Base-by-base conservation (phyloP, 1,139 yeast species). In the Nematodospora anomalae region DNA sequence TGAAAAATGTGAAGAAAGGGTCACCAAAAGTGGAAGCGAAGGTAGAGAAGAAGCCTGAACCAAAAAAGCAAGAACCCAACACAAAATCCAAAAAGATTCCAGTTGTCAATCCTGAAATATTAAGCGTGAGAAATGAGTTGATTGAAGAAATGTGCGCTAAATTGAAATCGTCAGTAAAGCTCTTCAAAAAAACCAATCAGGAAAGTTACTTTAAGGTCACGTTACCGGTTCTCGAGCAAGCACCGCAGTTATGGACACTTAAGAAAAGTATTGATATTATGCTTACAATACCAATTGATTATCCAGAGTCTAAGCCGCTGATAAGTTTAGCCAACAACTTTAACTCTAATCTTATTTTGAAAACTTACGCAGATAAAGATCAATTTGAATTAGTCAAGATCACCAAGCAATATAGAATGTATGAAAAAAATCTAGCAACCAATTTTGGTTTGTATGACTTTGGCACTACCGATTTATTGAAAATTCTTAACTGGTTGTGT, bases 401-500 rank as follows among this genome's bases (percentile, higher is more conserved):
- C 10, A 45, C 51, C 6, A 47, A 51, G 21, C 42, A 50, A 18
- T 51, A 51, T 28, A 51, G 47, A 36, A 44, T 35, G 20, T 42
- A 49, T 16, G 71, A 64, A 38, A 44, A 40, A 32, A 59, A 57
- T 28, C 45, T 66, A 16, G 40, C 45, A 2, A 22, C 40, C 7
- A 60, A 64, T 40, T 52, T 60, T 15, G 43, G 44, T 20, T 32
- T 30, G 5, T 49, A 43, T 28, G 38, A 43, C 8, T 54, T 55
- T 40, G 46, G 43, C 1, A 35, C 49, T 7, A 32, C 43, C 4
- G 53, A 44, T 39, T 45, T 65, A 15, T 51, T 62, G 11, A 46
- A 47, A 9, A 46, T 48, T 9, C 41, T 64, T 30, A 66, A 65
- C 42, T 62, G 61, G 50, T 40, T 66, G 16, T 47, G 54, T 4